A percentile compares a stretch with the other conserved stretches of the same genome.
These are phyloP conservation scores for Cryptosporidium sp. DNA, from an alignment of 169 alveolate genomes.

Conservation along the genomic window DNA sequence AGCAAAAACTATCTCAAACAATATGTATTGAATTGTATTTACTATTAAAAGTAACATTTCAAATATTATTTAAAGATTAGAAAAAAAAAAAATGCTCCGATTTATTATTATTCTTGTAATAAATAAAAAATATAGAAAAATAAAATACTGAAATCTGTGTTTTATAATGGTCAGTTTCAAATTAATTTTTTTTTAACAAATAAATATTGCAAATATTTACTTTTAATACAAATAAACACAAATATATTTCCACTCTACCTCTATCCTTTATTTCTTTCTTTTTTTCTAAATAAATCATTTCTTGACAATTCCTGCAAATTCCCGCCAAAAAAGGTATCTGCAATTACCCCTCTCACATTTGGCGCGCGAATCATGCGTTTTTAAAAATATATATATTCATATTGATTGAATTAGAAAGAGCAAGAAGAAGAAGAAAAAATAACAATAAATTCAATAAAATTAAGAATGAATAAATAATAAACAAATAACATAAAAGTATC, in stretches of 20 bases:
- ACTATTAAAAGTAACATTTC: background rate
- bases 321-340: constrained; percentile 27
- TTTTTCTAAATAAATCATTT: background rate
- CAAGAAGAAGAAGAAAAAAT: background rate
- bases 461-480: background rate
- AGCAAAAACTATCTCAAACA: background rate
- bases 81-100: background rate
- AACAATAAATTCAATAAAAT: no score
- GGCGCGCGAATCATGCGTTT: constrained; percentile 13
- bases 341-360: background rate
- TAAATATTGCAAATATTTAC: background rate
- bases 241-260: background rate
- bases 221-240: background rate
- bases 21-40: background rate
- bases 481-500: no score
- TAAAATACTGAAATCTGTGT: background rate
- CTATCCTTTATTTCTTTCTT: background rate
- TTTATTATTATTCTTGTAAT: background rate
- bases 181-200: background rate
- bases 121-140: background rate
- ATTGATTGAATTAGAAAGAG: no score
- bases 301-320: background rate
- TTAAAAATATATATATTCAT: background rate
- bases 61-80: background rate
- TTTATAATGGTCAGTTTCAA: background rate